phyloP scores from a whole-genome alignment of 352 stramenopile genomes.

The Phytopythium aichiense region DNA sequence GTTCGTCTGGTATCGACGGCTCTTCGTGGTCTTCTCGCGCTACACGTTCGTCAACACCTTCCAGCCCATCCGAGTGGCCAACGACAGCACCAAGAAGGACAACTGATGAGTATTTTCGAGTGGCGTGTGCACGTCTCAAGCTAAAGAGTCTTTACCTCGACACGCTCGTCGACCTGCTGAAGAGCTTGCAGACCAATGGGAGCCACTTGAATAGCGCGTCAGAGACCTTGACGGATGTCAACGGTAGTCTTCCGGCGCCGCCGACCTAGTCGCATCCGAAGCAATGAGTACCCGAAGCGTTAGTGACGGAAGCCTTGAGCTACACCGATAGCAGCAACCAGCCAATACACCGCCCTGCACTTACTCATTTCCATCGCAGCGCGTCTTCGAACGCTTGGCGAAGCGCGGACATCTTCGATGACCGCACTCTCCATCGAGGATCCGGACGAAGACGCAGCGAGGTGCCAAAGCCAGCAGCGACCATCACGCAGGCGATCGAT shows the following conservation, averaged over 20 bases:
- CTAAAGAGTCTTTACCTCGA: neutral
- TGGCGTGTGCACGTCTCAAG: neutral
- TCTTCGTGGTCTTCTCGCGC: slow-evolving; percentile 94
- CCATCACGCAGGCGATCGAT: slow-evolving; percentile 31
- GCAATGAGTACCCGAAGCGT: neutral
- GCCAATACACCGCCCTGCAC: slow-evolving; percentile 1
- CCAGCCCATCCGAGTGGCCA: slow-evolving; percentile 23
- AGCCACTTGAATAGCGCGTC: slow-evolving; percentile 4
- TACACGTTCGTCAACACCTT: slow-evolving; percentile 95
- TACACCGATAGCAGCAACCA: neutral
- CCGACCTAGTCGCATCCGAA: slow-evolving; percentile 11
- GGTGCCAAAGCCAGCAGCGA: slow-evolving; percentile 38
- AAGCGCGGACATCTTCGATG: neutral
- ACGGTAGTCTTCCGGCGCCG: slow-evolving; percentile 38
- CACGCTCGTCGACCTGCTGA: neutral
- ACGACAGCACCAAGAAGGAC: slow-evolving; percentile 33
- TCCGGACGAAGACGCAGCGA: neutral
- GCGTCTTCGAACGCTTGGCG: slow-evolving; percentile 22
- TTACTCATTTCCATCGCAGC: slow-evolving; percentile 22
- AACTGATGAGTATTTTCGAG: slow-evolving; percentile 13
- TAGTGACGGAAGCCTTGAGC: neutral
- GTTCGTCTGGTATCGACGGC: slow-evolving; percentile 96
- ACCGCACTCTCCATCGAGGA: neutral
- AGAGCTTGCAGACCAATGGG: neutral
- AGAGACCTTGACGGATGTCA: slow-evolving; percentile 41